These are phyloP conservation scores for Ganoderma lucidum DNA, from an alignment of 1,284 basidiomycete species.

Conservation along the genomic window DNA sequence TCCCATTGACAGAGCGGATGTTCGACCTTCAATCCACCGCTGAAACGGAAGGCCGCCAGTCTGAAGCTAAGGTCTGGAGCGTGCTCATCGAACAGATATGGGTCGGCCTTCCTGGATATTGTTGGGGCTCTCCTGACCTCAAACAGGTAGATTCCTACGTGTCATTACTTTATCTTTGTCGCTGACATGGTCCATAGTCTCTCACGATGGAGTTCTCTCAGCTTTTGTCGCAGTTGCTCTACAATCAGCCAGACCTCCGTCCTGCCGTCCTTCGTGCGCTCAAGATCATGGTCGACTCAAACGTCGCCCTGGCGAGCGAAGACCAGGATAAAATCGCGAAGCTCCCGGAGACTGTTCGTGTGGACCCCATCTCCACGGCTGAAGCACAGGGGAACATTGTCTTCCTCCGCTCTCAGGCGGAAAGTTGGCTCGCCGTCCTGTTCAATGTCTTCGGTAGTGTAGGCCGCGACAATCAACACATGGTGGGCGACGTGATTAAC, in stretches of 20 bases:
- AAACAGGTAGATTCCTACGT: slow-evolving; percentile 49
- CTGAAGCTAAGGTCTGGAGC: slow-evolving; percentile 95
- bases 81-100: slow-evolving; percentile 94
- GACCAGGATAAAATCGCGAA: slow-evolving; percentile 39
- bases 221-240: slow-evolving; percentile 91
- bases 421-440: slow-evolving; percentile 93
- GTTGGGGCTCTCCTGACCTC: slow-evolving; percentile 68
- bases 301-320: slow-evolving; percentile 54
- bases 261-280: slow-evolving; percentile 86
- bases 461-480: slow-evolving; percentile 77
- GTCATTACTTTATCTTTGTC: neutral
- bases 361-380: slow-evolving; percentile 51
- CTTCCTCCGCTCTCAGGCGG: slow-evolving; percentile 82
- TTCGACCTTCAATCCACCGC: slow-evolving; percentile 88
- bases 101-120: slow-evolving; percentile 90
- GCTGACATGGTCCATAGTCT: slow-evolving; percentile 51
- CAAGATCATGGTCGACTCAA: slow-evolving; percentile 83
- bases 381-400: slow-evolving; percentile 76
- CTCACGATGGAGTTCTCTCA: slow-evolving; percentile 82
- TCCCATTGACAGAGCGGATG: slow-evolving; percentile 93
- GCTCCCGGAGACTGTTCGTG: slow-evolving; percentile 44
- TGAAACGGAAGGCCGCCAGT: slow-evolving; percentile 71
- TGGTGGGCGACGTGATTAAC: slow-evolving; percentile 90
- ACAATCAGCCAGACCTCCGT: slow-evolving; percentile 87
- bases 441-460: slow-evolving; percentile 97